phyloP scores from a whole-genome alignment of 192 early-diverging fungal species.

The Chytriomyces sp. region DNA sequence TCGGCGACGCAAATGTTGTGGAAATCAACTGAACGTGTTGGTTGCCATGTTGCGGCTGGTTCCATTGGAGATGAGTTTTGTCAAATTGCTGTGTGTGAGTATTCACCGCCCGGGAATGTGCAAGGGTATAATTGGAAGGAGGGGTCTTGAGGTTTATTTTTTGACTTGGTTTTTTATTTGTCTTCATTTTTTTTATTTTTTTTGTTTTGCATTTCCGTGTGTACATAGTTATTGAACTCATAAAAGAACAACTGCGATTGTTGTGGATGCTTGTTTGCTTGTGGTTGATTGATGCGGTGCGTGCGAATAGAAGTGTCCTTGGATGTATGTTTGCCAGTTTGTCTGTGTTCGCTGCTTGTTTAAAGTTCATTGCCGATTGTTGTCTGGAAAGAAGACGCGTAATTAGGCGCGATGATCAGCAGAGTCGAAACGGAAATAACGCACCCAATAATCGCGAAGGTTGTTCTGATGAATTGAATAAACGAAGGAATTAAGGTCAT shows the following conservation, averaged over 20 bases:
- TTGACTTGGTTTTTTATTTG: neutral
- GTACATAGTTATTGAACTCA: too few relatives aligned
- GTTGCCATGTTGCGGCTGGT: neutral
- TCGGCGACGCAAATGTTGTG: neutral
- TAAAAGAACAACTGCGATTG: too few relatives aligned
- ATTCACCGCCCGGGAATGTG: neutral
- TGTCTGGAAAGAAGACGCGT: neutral
- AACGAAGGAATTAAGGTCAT: neutral
- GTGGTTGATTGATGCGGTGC: too few relatives aligned
- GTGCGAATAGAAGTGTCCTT: too few relatives aligned
- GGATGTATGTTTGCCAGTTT: too few relatives aligned
- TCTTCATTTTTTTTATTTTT: neutral
- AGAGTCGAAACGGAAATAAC: neutral
- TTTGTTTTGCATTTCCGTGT: too few relatives aligned
- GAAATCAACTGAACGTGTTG: neutral
- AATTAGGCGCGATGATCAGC: neutral
- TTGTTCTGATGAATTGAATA: constrained; percentile 71
- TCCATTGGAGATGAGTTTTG: neutral
- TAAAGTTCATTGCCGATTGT: constrained; percentile 96
- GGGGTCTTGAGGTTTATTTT: neutral
- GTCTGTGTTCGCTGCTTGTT: neutral
- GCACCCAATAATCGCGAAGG: constrained; percentile 91
- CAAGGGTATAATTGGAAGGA: neutral
- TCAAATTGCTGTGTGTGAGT: neutral
- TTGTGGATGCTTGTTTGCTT: too few relatives aligned